Evolutionary conservation across 2,329 filamentous ascomycete species (phyloP).

Genomic region (Sphaceloma murrayae): DNA sequence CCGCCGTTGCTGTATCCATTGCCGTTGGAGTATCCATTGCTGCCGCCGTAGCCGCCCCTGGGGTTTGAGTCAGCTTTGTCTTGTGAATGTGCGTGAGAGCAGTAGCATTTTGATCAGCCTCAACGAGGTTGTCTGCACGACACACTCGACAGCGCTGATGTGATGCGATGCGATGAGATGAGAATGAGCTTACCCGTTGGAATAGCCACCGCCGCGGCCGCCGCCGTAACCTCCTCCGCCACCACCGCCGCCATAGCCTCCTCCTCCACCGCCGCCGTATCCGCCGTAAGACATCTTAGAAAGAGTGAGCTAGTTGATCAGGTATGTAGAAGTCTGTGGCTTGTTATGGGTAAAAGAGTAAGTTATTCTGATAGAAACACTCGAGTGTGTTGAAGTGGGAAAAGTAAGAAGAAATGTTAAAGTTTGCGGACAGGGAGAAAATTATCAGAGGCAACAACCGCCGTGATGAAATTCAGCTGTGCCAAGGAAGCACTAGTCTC

Average conservation of each 20-base stretch:
- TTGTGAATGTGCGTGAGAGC: neutral
- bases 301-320: too few species aligned
- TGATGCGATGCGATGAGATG: conserved; percentile 6
- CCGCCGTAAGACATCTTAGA: conserved; percentile 62
- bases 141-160: too few species aligned
- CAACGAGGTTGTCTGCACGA: too few species aligned
- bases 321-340: too few species aligned
- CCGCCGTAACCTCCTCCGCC: conserved; percentile 39
- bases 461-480: neutral
- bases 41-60: conserved; percentile 12
- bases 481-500: neutral
- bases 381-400: conserved; percentile 2
- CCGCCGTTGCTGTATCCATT: conserved; percentile 29
- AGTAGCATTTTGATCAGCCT: too few species aligned
- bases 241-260: conserved; percentile 38
- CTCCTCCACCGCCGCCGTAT: conserved; percentile 35
- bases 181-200: conserved; percentile 26
- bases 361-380: neutral
- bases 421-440: conserved; percentile 12
- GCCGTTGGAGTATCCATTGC: conserved; percentile 19
- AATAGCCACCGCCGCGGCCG: conserved; percentile 33
- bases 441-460: conserved; percentile 6
- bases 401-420: conserved; percentile 8
- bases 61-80: conserved; percentile 11
- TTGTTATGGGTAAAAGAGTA: neutral